These are phyloP conservation scores for Trichoderma sp. DNA, from an alignment of 2,329 filamentous ascomycete species.

Conservation along the genomic window DNA sequence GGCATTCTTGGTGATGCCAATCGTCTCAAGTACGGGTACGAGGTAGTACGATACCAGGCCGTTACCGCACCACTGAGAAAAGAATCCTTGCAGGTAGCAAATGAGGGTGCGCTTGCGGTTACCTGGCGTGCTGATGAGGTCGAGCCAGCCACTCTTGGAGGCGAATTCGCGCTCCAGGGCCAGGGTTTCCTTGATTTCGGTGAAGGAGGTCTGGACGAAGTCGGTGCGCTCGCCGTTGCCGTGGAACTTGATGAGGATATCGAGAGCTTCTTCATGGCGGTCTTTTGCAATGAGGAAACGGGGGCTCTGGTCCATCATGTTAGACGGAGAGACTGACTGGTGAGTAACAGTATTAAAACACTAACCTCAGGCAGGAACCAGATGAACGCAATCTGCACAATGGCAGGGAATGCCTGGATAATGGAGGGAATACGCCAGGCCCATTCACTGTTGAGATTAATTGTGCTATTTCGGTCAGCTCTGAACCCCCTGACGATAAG, in stretches of 20 bases:
- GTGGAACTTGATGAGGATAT: slow-evolving; percentile 39
- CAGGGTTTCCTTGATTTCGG: slow-evolving; percentile 13
- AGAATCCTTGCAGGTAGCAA: slow-evolving; percentile 15
- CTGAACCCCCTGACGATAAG: neutral
- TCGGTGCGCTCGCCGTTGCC: slow-evolving; percentile 19
- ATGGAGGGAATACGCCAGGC: slow-evolving; percentile 65
- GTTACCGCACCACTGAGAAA: slow-evolving; percentile 15
- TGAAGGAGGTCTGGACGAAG: slow-evolving; percentile 2
- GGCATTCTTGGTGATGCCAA: slow-evolving; percentile 11
- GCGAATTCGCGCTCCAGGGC: slow-evolving; percentile 1
- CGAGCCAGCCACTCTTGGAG: slow-evolving; percentile 7
- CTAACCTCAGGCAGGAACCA: slow-evolving; percentile 60
- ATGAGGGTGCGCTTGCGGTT: slow-evolving; percentile 16
- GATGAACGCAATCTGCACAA: slow-evolving; percentile 62
- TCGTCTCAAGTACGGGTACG: slow-evolving; percentile 13
- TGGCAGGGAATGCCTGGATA: slow-evolving; percentile 59
- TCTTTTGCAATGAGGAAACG: slow-evolving; percentile 32
- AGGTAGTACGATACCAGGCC: slow-evolving; percentile 14
- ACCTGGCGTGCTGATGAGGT: slow-evolving; percentile 6
- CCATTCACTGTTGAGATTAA: slow-evolving; percentile 54
- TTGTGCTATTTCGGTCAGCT: neutral
- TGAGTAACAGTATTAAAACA: neutral
- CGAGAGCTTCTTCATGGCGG: slow-evolving; percentile 33
- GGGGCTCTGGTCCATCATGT: slow-evolving; percentile 22
- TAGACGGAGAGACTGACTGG: neutral